A percentile compares a stretch with the other conserved stretches of the same genome.
These are phyloP conservation scores for Cladophialophora psammophila DNA, from an alignment of 2,329 filamentous ascomycete genomes.

Conservation along the genomic window DNA sequence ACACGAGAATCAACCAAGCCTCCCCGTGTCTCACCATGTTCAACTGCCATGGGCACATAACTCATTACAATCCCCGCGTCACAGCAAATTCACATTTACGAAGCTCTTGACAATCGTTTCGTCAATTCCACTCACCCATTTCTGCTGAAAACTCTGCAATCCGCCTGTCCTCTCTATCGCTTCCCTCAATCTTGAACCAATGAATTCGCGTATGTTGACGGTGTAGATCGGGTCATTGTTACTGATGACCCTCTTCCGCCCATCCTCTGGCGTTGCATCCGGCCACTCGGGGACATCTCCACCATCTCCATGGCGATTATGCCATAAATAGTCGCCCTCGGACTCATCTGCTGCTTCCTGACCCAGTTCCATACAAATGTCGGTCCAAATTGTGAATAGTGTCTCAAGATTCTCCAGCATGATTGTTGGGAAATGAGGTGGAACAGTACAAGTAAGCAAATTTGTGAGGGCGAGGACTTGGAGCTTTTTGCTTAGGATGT, in stretches of 20 bases:
- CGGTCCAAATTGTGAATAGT: constrained; percentile 57
- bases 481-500: constrained; percentile 56
- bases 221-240: constrained; percentile 52
- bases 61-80: not conserved
- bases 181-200: constrained; percentile 56
- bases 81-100: constrained; percentile 37
- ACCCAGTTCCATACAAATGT: constrained; percentile 54
- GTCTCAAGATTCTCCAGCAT: constrained; percentile 55
- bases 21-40: not conserved
- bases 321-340: constrained; percentile 53
- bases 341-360: constrained; percentile 51
- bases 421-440: constrained; percentile 47
- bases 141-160: constrained; percentile 34
- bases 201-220: constrained; percentile 54
- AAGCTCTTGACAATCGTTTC: constrained; percentile 38
- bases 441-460: constrained; percentile 49
- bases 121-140: constrained; percentile 40
- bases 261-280: constrained; percentile 51
- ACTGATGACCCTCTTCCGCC: constrained; percentile 51
- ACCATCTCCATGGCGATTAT: constrained; percentile 43
- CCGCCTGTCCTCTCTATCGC: constrained; percentile 36
- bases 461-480: constrained; percentile 56
- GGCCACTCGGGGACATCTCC: constrained; percentile 45
- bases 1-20: not conserved
- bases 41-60: not conserved